Evolutionary conservation across 2,329 filamentous ascomycete species (phyloP).

Genomic region (Reticulascus tulasneorum): DNA sequence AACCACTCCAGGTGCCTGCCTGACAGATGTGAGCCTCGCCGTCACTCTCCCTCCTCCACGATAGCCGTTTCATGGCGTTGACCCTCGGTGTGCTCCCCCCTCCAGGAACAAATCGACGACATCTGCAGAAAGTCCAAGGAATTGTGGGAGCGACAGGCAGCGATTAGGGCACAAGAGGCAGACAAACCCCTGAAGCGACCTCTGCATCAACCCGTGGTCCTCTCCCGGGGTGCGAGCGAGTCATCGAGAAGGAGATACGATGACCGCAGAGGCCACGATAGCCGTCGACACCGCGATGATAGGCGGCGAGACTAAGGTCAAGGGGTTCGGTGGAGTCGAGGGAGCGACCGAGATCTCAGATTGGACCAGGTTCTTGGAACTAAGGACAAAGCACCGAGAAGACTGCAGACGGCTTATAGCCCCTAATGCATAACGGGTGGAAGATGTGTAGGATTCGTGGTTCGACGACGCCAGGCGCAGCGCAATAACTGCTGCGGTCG

Average conservation of each 20-base stretch:
- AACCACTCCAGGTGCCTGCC: constrained; percentile 51
- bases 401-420: constrained; percentile 5
- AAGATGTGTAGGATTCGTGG: constrained; percentile 13
- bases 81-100: constrained; percentile 28
- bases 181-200: constrained; percentile 52
- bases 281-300: constrained; percentile 21
- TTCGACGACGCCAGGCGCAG: constrained; percentile 9
- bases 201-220: constrained; percentile 51
- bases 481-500: constrained; percentile 5
- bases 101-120: constrained; percentile 59
- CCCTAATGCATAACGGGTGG: constrained; percentile 7
- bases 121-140: constrained; percentile 57
- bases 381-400: constrained; percentile 3
- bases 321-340: constrained; percentile 4
- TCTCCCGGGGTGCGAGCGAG: constrained; percentile 37
- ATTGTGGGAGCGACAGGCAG: constrained; percentile 53
- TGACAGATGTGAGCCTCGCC: constrained; percentile 51
- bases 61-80: constrained; percentile 43
- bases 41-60: constrained; percentile 2
- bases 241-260: constrained; percentile 29
- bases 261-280: constrained; percentile 24
- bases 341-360: constrained; percentile 7
- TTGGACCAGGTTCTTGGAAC: constrained; percentile 9
- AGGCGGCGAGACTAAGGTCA: constrained; percentile 20
- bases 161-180: constrained; percentile 42